Percentiles rank a stretch among this genome's conserved stretches.
These are phyloP conservation scores for Apophysomyces trapeziformis DNA, from an alignment of 371 early-diverging fungal genomes.

Conservation along the genomic window DNA sequence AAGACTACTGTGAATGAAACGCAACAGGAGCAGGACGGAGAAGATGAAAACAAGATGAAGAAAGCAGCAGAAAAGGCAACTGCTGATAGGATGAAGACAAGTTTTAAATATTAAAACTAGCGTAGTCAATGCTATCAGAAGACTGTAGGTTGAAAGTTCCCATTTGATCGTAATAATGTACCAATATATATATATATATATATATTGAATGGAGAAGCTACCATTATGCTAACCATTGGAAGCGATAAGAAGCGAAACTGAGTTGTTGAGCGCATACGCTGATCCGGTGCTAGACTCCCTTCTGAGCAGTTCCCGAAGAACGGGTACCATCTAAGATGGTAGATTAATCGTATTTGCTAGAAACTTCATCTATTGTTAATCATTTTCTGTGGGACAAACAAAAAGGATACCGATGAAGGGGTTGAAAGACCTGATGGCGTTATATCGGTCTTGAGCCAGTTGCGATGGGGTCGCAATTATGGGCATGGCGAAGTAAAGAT, in stretches of 20 bases:
- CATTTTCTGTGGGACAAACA: background rate
- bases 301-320: conserved; percentile 10
- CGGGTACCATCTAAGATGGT: conserved; percentile 1
- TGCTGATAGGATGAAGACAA: no score
- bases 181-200: no score
- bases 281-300: conserved; percentile 14
- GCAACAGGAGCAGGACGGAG: no score
- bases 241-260: background rate
- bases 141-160: no score
- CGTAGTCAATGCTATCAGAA: no score
- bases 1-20: no score
- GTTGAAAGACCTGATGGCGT: background rate
- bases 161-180: no score
- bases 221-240: no score
- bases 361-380: background rate
- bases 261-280: conserved; percentile 5
- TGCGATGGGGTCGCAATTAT: conserved; percentile 12
- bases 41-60: no score
- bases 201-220: no score
- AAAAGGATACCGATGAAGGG: background rate
- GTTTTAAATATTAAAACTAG: no score
- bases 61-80: no score
- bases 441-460: conserved; percentile 18
- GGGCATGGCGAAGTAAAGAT: conserved; percentile 22
- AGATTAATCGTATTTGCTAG: background rate